A percentile compares a stretch with the other conserved stretches of the same genome.
Conservation (phyloP, 371 early-diverging fungal genomes). For the Mycotypha africana region DNA sequence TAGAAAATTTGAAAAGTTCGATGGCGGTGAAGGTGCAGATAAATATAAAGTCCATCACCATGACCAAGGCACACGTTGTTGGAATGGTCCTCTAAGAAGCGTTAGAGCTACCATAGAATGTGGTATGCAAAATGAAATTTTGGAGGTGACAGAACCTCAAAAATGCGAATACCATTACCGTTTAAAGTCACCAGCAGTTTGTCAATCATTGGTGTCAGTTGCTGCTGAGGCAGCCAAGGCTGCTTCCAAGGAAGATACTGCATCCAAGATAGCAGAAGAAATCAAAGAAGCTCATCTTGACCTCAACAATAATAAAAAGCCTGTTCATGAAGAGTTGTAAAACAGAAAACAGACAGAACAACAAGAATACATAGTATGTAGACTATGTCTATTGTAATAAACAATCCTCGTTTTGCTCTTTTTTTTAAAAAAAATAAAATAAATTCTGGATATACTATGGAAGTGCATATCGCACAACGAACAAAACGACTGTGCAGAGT, state of each 20-base stretch:
- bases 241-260: no score
- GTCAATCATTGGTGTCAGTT: slow-evolving; percentile 30
- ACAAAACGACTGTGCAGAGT: no score
- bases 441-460: no score
- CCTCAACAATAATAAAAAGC: not conserved
- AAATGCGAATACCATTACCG: slow-evolving; percentile 87
- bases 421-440: no score
- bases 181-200: slow-evolving; percentile 76
- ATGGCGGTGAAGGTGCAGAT: slow-evolving; percentile 20
- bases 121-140: slow-evolving; percentile 60
- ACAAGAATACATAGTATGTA: no score
- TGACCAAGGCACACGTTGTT: slow-evolving; percentile 75
- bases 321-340: slow-evolving; percentile 18
- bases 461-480: no score
- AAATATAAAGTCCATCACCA: slow-evolving; percentile 58
- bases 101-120: slow-evolving; percentile 54
- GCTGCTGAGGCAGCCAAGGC: no score
- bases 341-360: no score
- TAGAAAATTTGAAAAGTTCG: slow-evolving; percentile 32
- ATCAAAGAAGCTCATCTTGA: not conserved
- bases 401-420: no score
- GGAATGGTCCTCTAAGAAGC: slow-evolving; percentile 89
- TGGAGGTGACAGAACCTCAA: slow-evolving; percentile 79
- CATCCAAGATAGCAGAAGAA: slow-evolving; percentile 2
- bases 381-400: no score